Evolutionary conservation across 1,284 basidiomycete species (phyloP).

Genomic region (Moniliella sp.): DNA sequence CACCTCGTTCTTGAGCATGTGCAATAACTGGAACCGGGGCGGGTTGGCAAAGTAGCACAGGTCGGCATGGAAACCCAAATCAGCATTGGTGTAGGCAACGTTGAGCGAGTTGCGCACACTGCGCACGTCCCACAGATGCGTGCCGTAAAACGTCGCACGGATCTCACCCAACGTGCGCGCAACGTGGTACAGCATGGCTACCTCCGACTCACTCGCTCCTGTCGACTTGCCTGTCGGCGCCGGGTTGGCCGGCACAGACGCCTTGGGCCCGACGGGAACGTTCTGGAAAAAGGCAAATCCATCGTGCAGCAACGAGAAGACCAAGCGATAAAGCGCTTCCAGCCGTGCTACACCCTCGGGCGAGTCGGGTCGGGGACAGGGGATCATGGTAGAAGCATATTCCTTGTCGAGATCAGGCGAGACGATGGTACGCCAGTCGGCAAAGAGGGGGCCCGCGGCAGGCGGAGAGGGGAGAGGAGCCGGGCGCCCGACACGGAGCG

Average conservation of each 20-base stretch:
- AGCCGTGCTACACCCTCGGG: neutral
- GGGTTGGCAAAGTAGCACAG: slow-evolving; percentile 38
- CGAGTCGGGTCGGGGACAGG: too few species aligned
- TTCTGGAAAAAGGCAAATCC: slow-evolving; percentile 41
- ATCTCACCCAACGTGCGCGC: slow-evolving; percentile 45
- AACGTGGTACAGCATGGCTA: slow-evolving; percentile 9
- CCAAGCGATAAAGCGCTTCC: slow-evolving; percentile 22
- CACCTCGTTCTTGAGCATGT: slow-evolving; percentile 53
- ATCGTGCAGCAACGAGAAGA: slow-evolving; percentile 35
- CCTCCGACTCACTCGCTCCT: slow-evolving; percentile 5
- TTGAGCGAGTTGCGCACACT: slow-evolving; percentile 52
- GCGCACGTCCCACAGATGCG: slow-evolving; percentile 60
- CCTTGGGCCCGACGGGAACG: slow-evolving; percentile 41
- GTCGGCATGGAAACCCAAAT: slow-evolving; percentile 79
- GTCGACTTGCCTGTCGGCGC: neutral
- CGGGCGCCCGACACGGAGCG: slow-evolving; percentile 40
- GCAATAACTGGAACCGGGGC: slow-evolving; percentile 72
- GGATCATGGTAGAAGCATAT: neutral
- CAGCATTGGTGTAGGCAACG: slow-evolving; percentile 80
- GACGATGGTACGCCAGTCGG: slow-evolving; percentile 1
- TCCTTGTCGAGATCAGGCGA: slow-evolving; percentile 1
- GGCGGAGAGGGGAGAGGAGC: slow-evolving; percentile 36
- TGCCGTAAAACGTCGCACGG: slow-evolving; percentile 70
- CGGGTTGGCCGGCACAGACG: neutral
- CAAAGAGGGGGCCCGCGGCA: slow-evolving; percentile 1